Conservation (phyloP, 192 early-diverging fungal genomes). For the Gryganskiella cystojenkinii region DNA sequence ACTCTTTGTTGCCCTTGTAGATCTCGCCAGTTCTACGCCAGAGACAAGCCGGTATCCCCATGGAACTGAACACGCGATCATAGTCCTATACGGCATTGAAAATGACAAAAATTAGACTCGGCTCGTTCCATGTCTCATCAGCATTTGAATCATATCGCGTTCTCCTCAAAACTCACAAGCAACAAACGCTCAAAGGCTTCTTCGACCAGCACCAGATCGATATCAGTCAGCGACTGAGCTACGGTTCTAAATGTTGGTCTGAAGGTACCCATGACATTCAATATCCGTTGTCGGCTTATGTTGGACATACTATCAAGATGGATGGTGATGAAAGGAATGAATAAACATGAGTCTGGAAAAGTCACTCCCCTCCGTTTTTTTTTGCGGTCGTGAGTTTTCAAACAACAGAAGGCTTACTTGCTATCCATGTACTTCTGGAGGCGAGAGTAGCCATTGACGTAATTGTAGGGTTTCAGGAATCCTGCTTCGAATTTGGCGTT, state of each 20-base stretch:
- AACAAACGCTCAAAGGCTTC: constrained; percentile 96
- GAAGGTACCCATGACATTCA: constrained; percentile 90
- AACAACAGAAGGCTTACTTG: constrained; percentile 69
- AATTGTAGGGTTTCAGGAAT: constrained; percentile 95
- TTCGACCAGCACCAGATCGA: constrained; percentile 94
- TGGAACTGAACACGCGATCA: constrained; percentile 93
- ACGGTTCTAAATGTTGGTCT: constrained; percentile 88
- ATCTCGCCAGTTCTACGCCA: constrained; percentile 99
- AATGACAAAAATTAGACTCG: not conserved
- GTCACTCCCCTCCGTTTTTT: no score
- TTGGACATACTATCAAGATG: constrained; percentile 74
- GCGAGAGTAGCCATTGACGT: constrained; percentile 89
- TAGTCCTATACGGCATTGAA: constrained; percentile 75
- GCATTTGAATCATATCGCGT: no score
- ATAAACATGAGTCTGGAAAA: constrained; percentile 6
- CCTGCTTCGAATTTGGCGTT: constrained; percentile 97
- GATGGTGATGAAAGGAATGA: not conserved
- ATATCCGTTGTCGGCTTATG: constrained; percentile 77
- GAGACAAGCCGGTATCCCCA: constrained; percentile 94
- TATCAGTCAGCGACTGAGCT: constrained; percentile 91
- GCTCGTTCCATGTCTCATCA: no score
- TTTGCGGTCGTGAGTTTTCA: no score
- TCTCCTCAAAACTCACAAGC: constrained; percentile 69
- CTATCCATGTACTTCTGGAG: constrained; percentile 93
- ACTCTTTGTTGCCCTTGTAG: constrained; percentile 95